Base-by-base conservation (phyloP, 306 rosid genomes). In the Hippophae gyantsensis region DNA sequence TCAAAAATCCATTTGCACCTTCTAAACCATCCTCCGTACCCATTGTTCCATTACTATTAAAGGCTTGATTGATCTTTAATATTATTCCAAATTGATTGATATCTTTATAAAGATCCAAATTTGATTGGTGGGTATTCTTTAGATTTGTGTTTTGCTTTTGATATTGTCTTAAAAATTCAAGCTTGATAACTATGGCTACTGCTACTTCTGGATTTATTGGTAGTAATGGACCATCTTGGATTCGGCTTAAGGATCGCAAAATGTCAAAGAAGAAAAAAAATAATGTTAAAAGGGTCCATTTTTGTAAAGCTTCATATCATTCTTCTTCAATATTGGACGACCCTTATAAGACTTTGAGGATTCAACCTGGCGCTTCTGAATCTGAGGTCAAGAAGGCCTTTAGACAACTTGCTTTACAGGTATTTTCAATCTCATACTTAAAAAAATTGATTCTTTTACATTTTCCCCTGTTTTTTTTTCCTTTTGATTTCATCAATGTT, bases 371-470 rank as follows among this genome's bases (percentile, higher is more conserved):
- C 59, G 93, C 99, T 44, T 84, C 95, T 67, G 94, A 88, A 84
- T 73, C 93, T 65, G 96, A 92, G 64, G 88, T 92, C 53, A 82
- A 76, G 61, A 92, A 85, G 67, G 96, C 99, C 47, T 92, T 82
- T 63, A 72, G 99, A 69, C 76, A 72, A 23, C 99, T 92, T 53
- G 99, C 99, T 76, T 64, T 88, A 63, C 78, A 85, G 96, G 97
- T 90, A 67, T 43, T 64, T 66, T 54, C 62, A 55, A 58, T 57
- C 1, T 48, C 1, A 0, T 23, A 6, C 55, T 10, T 48, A 0
- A 11, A 49, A 6, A 23, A 45, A 43, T n/a, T 32, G 18, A 0
- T 9, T 0, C 23, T 8, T 23, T 9, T 9, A 18, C 42, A 40
- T 38, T 9, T 3, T 48, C 26, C 6, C 13, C 11, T 18, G 23